A percentile compares a stretch with the other conserved stretches of the same genome.
Evolutionary conservation across 176 grass and related monocot genomes (phyloP).

Genomic region (Musa troglodytarum): DNA sequence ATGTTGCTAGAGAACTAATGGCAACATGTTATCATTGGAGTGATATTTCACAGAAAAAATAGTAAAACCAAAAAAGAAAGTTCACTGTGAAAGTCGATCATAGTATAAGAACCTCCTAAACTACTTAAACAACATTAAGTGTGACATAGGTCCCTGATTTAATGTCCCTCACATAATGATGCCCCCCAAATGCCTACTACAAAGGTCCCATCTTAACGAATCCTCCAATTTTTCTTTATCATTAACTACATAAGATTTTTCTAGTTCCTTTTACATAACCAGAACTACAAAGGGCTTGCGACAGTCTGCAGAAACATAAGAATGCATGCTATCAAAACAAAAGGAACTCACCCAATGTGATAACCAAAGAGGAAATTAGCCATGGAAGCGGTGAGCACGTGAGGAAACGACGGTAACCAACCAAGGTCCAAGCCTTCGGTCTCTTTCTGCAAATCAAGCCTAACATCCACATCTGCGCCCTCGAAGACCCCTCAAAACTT

Average conservation of each 20-base stretch:
- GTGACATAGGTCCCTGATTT: background rate
- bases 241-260: background rate
- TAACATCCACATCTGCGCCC: constrained; percentile 18
- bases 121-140: no score
- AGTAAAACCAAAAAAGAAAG: no score
- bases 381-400: constrained; percentile 86
- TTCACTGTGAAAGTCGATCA: no score
- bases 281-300: background rate
- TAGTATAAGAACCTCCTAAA: no score
- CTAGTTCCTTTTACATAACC: background rate
- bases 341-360: constrained; percentile 73
- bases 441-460: constrained; percentile 10
- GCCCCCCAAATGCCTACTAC: background rate
- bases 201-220: background rate
- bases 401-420: constrained; percentile 78
- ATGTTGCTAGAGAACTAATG: no score
- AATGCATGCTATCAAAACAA: background rate
- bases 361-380: constrained; percentile 93
- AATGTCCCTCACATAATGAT: background rate
- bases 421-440: constrained; percentile 39
- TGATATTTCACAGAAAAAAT: no score
- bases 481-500: background rate
- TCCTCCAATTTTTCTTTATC: background rate
- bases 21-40: no score
- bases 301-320: background rate